Evolutionary conservation across 2,329 filamentous ascomycete species (phyloP).

Genomic region (Aspergillus novofumigatus): DNA sequence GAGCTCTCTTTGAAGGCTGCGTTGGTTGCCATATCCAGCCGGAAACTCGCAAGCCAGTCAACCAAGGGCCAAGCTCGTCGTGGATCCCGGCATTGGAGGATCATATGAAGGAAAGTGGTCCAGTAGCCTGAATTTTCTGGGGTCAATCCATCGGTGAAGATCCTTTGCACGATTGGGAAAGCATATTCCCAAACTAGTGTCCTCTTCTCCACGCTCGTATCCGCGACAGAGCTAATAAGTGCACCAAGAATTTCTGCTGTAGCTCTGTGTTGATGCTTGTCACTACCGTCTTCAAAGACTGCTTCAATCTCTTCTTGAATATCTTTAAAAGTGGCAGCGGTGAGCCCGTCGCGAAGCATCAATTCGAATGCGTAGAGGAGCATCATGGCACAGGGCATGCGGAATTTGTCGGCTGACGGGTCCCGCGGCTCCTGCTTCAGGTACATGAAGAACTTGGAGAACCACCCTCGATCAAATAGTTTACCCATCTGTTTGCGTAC

Average conservation of each 20-base stretch:
- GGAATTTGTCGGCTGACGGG: conserved; percentile 74
- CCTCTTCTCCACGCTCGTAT: conserved; percentile 69
- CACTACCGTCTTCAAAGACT: conserved; percentile 86
- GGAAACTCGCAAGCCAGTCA: conserved; percentile 76
- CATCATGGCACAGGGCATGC: conserved; percentile 81
- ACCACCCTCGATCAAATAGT: conserved; percentile 78
- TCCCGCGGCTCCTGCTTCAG: conserved; percentile 96
- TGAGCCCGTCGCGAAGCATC: conserved; percentile 70
- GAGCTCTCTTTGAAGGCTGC: conserved; percentile 98
- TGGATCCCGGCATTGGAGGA: conserved; percentile 84
- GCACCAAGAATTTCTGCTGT: conserved; percentile 91
- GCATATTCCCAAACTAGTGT: conserved; percentile 82
- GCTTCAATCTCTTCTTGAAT: conserved; percentile 73
- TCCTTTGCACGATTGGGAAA: conserved; percentile 77
- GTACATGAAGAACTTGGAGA: conserved; percentile 81
- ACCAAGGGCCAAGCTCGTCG: conserved; percentile 81
- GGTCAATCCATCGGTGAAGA: conserved; percentile 87
- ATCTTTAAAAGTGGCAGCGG: conserved; percentile 76
- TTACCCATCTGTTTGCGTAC: conserved; percentile 75
- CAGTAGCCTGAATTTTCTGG: conserved; percentile 94
- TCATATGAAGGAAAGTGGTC: conserved; percentile 87
- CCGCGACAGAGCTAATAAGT: conserved; percentile 73
- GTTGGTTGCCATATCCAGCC: conserved; percentile 89
- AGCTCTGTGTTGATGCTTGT: conserved; percentile 96
- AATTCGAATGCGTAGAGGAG: conserved; percentile 88